Conservation (phyloP, 1,139 yeast species). For the Meyerozyma athensensis region DNA sequence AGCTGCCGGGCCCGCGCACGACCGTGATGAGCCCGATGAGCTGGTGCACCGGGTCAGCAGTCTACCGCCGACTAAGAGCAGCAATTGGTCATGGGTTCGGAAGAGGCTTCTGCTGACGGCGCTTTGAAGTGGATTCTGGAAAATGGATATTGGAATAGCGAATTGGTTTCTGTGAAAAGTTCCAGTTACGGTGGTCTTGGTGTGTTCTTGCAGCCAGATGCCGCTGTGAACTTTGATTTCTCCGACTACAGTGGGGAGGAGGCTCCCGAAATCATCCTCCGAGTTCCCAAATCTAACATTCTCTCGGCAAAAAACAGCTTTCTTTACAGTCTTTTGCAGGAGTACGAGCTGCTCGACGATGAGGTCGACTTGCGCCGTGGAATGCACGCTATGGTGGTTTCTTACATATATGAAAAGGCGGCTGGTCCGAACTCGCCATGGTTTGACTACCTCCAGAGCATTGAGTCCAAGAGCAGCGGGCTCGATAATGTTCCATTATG, state of each 20-base stretch:
- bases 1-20: constrained; percentile 1
- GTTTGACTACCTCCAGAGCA: constrained; percentile 57
- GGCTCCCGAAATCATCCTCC: constrained; percentile 25
- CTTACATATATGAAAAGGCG: constrained; percentile 65
- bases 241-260: constrained; percentile 26
- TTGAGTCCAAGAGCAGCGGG: constrained; percentile 30
- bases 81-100: too few species aligned
- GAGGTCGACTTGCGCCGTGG: constrained; percentile 42
- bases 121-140: constrained; percentile 39
- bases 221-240: constrained; percentile 24
- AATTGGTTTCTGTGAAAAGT: constrained; percentile 37
- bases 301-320: constrained; percentile 57
- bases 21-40: constrained; percentile 1
- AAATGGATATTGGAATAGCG: constrained; percentile 48
- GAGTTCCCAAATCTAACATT: constrained; percentile 50
- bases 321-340: constrained; percentile 64
- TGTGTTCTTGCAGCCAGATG: constrained; percentile 40
- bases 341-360: constrained; percentile 29
- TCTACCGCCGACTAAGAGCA: too few species aligned
- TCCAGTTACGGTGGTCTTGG: constrained; percentile 70
- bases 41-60: neutral
- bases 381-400: constrained; percentile 60
- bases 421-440: constrained; percentile 64
- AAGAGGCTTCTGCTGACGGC: neutral
- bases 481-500: constrained; percentile 50